Base-by-base conservation (phyloP, 164 flowering plant species). In the Sedum album region DNA sequence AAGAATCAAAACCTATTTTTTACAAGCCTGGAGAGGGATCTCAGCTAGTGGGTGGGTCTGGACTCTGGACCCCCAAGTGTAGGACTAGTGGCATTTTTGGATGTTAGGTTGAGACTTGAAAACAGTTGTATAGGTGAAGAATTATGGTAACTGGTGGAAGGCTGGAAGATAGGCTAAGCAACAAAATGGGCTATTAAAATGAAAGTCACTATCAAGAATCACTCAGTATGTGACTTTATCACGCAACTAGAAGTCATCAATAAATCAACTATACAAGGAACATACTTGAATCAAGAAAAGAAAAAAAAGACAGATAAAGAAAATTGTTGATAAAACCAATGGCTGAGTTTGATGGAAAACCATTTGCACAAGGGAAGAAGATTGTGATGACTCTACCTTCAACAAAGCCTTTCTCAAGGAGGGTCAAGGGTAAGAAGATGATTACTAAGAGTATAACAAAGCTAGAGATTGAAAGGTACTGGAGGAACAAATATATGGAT, bases 401-500 rank as follows among this genome's bases (percentile, higher is more conserved):
- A n/a, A n/a, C n/a, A n/a, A n/a, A n/a, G 0, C 84, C 42, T 39
- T 39, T 39, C 7, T 14, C 42, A 39, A 39, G 65, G 31, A 31
- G 48, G 66, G 69, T 67, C 31, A 1, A 23, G 42, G 64, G 13
- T 15, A 69, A 60, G 94, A 82, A 80, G 75, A 79, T n/a, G n/a
- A n/a, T n/a, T n/a, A n/a, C n/a, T n/a, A n/a, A n/a, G n/a, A n/a
- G n/a, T n/a, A n/a, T n/a, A n/a, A n/a, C n/a, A n/a, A n/a, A n/a
- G n/a, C n/a, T n/a, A n/a, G n/a, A n/a, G n/a, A n/a, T n/a, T n/a
- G n/a, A n/a, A n/a, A n/a, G n/a, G n/a, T n/a, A n/a, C n/a, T n/a
- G n/a, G n/a, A n/a, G n/a, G n/a, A n/a, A 68, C 77, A 86, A 83
- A 79, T 85, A 76, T 38, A 73, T 76, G 67, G 83, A 69, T 21